A percentile compares a stretch with the other conserved stretches of the same genome.
Evolutionary conservation across 73 alveolate genomes (phyloP).

Genomic region (Tetrahymena elliotti): DNA sequence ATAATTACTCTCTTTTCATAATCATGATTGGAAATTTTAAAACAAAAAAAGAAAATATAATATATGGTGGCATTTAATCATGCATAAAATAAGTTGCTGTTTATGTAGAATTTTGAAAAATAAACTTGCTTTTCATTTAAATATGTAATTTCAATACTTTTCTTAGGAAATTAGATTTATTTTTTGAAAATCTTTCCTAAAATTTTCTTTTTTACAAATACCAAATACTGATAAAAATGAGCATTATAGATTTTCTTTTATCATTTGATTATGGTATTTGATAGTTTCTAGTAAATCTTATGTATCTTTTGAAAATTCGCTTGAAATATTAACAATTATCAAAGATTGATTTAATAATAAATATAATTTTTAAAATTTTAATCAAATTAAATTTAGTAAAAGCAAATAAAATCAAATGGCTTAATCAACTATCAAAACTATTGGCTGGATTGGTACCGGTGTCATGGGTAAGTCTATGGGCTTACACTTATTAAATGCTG

Average conservation of each 20-base stretch:
- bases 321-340: too few relatives aligned
- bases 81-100: too few relatives aligned
- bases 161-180: not conserved
- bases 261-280: not conserved
- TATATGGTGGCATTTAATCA: too few relatives aligned
- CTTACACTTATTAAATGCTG: conserved; percentile 62
- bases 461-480: conserved; percentile 90
- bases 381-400: not conserved
- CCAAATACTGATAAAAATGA: not conserved
- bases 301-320: not conserved
- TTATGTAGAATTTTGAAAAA: too few relatives aligned
- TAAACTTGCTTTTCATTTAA: not conserved
- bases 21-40: too few relatives aligned
- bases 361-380: not conserved
- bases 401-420: not conserved
- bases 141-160: too few relatives aligned
- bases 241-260: not conserved
- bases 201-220: not conserved
- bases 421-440: not conserved
- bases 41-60: too few relatives aligned
- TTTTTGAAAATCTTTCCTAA: not conserved
- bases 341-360: not conserved
- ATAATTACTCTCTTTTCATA: too few relatives aligned
- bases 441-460: conserved; percentile 91
- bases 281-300: too few relatives aligned